phyloP scores from a whole-genome alignment of 1,284 basidiomycete species.

The Cutaneotrichosporon mucoides region DNA sequence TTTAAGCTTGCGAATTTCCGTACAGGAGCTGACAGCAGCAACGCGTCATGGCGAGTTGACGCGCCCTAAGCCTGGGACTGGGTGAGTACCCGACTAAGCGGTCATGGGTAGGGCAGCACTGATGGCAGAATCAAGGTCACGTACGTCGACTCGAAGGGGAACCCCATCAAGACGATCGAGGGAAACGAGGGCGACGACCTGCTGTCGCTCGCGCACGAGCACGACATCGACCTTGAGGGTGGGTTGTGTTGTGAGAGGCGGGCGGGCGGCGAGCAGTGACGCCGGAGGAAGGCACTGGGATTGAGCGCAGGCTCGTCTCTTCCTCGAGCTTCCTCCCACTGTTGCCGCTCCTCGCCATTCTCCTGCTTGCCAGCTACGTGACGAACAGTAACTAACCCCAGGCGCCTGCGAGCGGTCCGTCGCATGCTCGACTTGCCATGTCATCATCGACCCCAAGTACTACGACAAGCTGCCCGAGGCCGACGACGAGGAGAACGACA shows the following conservation, averaged over 20 bases:
- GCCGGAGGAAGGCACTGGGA: no score
- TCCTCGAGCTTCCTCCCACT: no score
- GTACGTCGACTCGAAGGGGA: slow-evolving; percentile 85
- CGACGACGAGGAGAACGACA: slow-evolving; percentile 95
- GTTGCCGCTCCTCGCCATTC: no score
- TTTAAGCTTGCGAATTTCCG: no score
- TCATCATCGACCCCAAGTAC: slow-evolving; percentile 76
- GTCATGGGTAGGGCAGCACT: neutral
- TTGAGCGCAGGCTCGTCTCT: no score
- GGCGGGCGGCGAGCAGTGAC: no score
- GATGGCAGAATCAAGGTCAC: slow-evolving; percentile 71
- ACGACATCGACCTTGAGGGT: slow-evolving; percentile 98
- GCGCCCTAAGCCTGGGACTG: slow-evolving; percentile 53
- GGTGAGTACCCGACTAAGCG: slow-evolving; percentile 35
- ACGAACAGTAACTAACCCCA: no score
- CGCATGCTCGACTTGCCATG: slow-evolving; percentile 96
- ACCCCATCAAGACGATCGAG: slow-evolving; percentile 77
- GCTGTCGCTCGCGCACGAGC: slow-evolving; percentile 85
- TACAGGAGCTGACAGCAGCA: slow-evolving; percentile 19
- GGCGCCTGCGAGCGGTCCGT: slow-evolving; percentile 80
- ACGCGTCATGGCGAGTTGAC: slow-evolving; percentile 54
- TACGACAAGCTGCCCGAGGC: slow-evolving; percentile 87
- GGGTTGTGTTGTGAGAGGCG: slow-evolving; percentile 23
- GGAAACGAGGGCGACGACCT: slow-evolving; percentile 93
- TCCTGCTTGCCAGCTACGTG: no score